phyloP scores from a whole-genome alignment of 2,329 filamentous ascomycete genomes.

The Paraconiothyrium brasiliense region DNA sequence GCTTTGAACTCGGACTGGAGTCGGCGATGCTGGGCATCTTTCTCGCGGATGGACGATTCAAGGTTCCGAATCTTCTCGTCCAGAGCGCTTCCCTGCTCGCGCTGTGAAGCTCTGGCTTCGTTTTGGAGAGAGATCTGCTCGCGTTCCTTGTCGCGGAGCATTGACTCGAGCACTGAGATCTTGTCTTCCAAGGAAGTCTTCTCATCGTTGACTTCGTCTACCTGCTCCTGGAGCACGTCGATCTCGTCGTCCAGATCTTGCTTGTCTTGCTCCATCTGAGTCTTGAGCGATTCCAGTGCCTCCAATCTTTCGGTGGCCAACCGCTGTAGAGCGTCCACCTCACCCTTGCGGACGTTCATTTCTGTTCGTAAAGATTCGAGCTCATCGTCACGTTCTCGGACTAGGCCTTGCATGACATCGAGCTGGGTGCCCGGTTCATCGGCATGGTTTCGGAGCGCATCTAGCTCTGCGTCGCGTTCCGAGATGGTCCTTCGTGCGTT shows the following conservation, averaged over 20 bases:
- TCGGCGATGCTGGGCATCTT: conserved; percentile 19
- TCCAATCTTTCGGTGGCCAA: conserved; percentile 47
- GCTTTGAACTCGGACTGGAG: conserved; percentile 23
- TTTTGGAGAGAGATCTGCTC: conserved; percentile 30
- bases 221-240: conserved; percentile 54
- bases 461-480: conserved; percentile 49
- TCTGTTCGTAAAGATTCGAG: conserved; percentile 64
- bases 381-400: conserved; percentile 57
- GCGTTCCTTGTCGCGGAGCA: conserved; percentile 50
- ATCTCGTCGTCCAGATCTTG: conserved; percentile 67
- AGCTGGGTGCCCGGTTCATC: conserved; percentile 52
- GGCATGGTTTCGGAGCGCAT: conserved; percentile 45
- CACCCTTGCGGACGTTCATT: conserved; percentile 41
- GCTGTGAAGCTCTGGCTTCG: conserved; percentile 65
- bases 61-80: conserved; percentile 61
- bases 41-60: conserved; percentile 37
- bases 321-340: conserved; percentile 44
- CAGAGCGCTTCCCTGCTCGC: conserved; percentile 54
- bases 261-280: conserved; percentile 54
- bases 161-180: conserved; percentile 52
- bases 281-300: conserved; percentile 62
- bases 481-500: conserved; percentile 45
- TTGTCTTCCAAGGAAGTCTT: conserved; percentile 70
- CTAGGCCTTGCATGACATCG: conserved; percentile 53
- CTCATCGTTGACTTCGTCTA: conserved; percentile 54